Evolutionary conservation across 1,139 yeast genomes (phyloP), one percentile per base, ranked within the genome.

Genomic region (Kodamaea fungicola): DNA sequence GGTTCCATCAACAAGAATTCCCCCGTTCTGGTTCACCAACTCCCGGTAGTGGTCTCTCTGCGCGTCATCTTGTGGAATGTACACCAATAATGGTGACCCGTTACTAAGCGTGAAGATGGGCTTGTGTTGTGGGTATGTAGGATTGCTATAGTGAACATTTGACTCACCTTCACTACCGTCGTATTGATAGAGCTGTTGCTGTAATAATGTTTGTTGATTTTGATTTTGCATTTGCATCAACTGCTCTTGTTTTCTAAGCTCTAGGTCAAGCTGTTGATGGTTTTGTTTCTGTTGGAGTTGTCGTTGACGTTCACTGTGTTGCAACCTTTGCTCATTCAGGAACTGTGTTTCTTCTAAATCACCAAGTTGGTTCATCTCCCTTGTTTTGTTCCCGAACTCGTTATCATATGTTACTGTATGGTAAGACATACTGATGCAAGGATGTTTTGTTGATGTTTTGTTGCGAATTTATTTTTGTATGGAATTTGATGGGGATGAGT

Each of bases 11-110:
- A 56, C 62, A 8, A 59, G 52, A 3, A 62, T 48, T 1, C 73
- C 73, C 7, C 73, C 73, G 45, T 63, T 43, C n/a, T 40, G 41
- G 25, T 48, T 54, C 23, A 67, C 61, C 28, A 55, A 37, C 3
- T 43, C 41, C 22, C 44, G 48, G 39, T 54, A 61, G 25, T 51
- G 46, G 9, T 49, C 42, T 28, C 58, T 44, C 9, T 50, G 43
- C 5, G 58, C 54, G 33, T 59, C 66, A 22, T 43, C 45, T 8
- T 33, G 31, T 3, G 59, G 57, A 26, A 62, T 52, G 31, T 46
- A 52, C 37, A 62, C 61, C 12, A 50, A 37, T 42, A 61, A 39
- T 21, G 63, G 40, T 22, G 32, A 36, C 3, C 42, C 42, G 10
- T 45, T 42, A n/a, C 37, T 37, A 25, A 31, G 34, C 8, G 44